These are phyloP conservation scores for Sutorius australiensis DNA, from an alignment of 768 basidiomycete species.

Conservation along the genomic window DNA sequence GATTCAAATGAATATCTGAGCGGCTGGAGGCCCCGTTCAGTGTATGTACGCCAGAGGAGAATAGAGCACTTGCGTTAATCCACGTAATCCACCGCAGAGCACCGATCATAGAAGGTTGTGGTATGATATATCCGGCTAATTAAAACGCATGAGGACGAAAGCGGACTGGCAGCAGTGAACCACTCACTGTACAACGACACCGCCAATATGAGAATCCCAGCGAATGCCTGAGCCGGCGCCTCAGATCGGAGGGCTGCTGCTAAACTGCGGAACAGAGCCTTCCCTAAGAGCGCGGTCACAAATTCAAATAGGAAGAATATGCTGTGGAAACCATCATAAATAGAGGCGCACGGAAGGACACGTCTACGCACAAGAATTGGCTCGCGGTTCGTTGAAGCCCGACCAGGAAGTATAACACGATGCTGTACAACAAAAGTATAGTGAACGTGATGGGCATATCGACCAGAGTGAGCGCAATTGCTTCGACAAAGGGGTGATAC, in stretches of 20 bases:
- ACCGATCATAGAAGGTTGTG: conserved; percentile 61
- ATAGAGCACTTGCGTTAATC: conserved; percentile 44
- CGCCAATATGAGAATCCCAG: conserved; percentile 48
- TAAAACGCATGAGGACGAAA: background rate
- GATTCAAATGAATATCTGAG: conserved; percentile 65
- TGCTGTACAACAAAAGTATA: conserved; percentile 33
- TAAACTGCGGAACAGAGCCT: conserved; percentile 69
- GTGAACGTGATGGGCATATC: conserved; percentile 43
- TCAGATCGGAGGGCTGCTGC: conserved; percentile 57
- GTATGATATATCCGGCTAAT: conserved; percentile 52
- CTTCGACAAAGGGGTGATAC: conserved; percentile 49
- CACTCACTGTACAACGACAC: conserved; percentile 46
- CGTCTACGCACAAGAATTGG: conserved; percentile 61
- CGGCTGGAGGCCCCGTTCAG: conserved; percentile 33
- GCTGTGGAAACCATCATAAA: conserved; percentile 31
- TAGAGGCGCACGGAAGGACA: conserved; percentile 3
- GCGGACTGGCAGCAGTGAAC: background rate
- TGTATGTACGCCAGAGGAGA: conserved; percentile 29
- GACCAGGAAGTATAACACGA: conserved; percentile 59
- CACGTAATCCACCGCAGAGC: conserved; percentile 66
- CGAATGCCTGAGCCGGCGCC: conserved; percentile 60
- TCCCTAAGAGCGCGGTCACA: conserved; percentile 60
- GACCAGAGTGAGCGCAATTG: conserved; percentile 44
- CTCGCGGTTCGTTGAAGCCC: conserved; percentile 48
- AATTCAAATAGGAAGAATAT: conserved; percentile 58